Percentiles rank a stretch among this genome's conserved stretches.
phyloP scores from a whole-genome alignment of 257 asterid genomes.

The Solanum okadae region DNA sequence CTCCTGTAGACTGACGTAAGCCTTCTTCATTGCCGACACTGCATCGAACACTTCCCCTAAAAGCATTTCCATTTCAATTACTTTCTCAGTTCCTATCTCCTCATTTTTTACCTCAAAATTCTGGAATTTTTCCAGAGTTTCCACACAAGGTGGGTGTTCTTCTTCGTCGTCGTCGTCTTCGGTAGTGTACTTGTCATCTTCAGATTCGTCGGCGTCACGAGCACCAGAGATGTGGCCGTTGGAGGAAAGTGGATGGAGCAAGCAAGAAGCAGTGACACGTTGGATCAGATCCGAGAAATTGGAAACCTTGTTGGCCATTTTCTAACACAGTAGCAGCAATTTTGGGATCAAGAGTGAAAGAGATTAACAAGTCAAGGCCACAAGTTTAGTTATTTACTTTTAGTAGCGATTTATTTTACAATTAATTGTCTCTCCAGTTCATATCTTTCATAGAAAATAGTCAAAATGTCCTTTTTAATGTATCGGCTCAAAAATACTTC shows the following conservation, averaged over 20 bases:
- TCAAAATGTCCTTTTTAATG: too few species aligned
- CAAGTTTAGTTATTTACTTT: background rate
- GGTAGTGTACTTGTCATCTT: slow-evolving; percentile 2
- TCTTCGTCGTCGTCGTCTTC: slow-evolving; percentile 10
- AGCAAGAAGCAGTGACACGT: slow-evolving; percentile 87
- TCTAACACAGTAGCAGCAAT: background rate
- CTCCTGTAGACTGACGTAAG: slow-evolving; percentile 81
- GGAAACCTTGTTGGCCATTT: slow-evolving; percentile 68
- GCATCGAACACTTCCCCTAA: slow-evolving; percentile 80
- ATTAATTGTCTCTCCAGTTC: background rate
- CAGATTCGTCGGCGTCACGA: slow-evolving; percentile 11
- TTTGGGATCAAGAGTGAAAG: background rate
- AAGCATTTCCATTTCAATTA: slow-evolving; percentile 63
- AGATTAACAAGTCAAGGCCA: background rate
- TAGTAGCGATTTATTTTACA: too few species aligned
- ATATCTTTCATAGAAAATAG: too few species aligned
- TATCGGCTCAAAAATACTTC: too few species aligned
- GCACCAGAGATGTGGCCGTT: background rate
- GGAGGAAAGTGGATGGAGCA: slow-evolving; percentile 61
- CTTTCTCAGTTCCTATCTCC: slow-evolving; percentile 12
- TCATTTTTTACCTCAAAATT: background rate
- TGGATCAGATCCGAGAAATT: slow-evolving; percentile 96
- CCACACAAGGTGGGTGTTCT: background rate
- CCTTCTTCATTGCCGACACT: slow-evolving; percentile 68
- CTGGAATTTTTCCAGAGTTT: background rate